Base-by-base conservation (phyloP, 352 stramenopile species). In the Phytophthora palmivora region DNA sequence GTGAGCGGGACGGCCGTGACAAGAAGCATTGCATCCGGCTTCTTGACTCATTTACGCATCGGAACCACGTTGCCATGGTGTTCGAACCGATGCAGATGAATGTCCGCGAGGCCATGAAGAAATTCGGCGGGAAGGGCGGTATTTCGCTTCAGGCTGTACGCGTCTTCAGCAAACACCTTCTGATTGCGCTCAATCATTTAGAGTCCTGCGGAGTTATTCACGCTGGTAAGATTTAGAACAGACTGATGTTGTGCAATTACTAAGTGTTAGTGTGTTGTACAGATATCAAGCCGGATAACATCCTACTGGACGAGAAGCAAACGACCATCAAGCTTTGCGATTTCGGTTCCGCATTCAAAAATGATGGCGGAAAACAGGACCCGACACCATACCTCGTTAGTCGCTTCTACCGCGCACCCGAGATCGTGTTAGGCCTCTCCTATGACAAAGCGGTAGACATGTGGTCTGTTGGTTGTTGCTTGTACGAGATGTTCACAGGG, bases 41-140 rank as follows among this genome's bases (percentile, higher is more conserved):
- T 10, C 67, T 96, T 0, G 78, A 93, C 18, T 77, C 71, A 4
- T 97, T 98, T 57, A 82, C 97, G 39, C 91, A 98, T 68, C 85
- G 91, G n/a, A 90, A 94, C 38, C 98, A 99, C 74, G 88, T 97
- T 11, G 87, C 97, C 6, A 88, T 99, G 44, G 92, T 99, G 4
- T 99, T 99, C 60, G 95, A 99, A 53, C 92, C 92, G 16, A 96
- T 99, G 85, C 78, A 98, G 36, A 98, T 99, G 84, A 99, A 99
- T 69, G 82, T 99, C 6, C 80, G 87, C 32, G 88, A 97, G 45
- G 88, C 87, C 11, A 93, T 96, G 79, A 94, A 94, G 56, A 96
- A 96, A 32, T 96, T 95, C 58, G 89, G 89, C 30, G 87, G 85
- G 2, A 92, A 92, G 26, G 77, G 82, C 9, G 87, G 87, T 26